Base-by-base conservation (phyloP, 306 rosid species). In the Pterocarpus santalinus region DNA sequence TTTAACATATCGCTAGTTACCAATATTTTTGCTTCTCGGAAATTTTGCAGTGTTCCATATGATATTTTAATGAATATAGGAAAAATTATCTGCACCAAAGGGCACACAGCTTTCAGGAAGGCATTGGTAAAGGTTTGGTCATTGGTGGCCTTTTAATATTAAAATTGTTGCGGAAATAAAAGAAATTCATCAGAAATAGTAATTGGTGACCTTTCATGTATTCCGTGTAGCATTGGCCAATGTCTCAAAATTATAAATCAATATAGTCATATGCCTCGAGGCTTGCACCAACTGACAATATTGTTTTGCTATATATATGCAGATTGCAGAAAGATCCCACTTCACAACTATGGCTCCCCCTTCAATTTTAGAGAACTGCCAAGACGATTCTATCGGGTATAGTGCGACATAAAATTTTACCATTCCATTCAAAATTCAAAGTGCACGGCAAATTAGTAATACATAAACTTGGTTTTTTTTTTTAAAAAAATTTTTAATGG, bases 321-420 rank as follows among this genome's bases (percentile, higher is more conserved):
- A 39, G 4, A 3, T 22, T 62, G 78, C 73, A 72, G 78, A 62
- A 52, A 38, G 41, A 32, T 9, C 0, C 16, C 51, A 62, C 49
- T 71, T 60, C 44, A 13, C 43, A 72, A 2, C 75, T 4, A 81
- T 81, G 85, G 74, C 87, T 32, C 78, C 84, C 8, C 65, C 81
- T 56, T 55, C 78, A 8, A 17, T 66, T 15, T 53, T 56, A 65
- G 68, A 33, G 44, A 66, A 63, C 73, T 22, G 2, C 16, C 47
- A 53, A 75, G 64, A 58, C 14, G 61, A 5, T 64, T 43, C 51
- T 38, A 68, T 39, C 53, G 73, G 84, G 87, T 84, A 79, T 41
- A 33, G 9, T 16, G 49, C 36, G 12, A 22, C 28, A 22, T 22
- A 22, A 22, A 22, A 22, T 22, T 22, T 22, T 22, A 22, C 28